Base-by-base conservation (phyloP, 129 eudicot species). In the Chrysanthemum makinoi region DNA sequence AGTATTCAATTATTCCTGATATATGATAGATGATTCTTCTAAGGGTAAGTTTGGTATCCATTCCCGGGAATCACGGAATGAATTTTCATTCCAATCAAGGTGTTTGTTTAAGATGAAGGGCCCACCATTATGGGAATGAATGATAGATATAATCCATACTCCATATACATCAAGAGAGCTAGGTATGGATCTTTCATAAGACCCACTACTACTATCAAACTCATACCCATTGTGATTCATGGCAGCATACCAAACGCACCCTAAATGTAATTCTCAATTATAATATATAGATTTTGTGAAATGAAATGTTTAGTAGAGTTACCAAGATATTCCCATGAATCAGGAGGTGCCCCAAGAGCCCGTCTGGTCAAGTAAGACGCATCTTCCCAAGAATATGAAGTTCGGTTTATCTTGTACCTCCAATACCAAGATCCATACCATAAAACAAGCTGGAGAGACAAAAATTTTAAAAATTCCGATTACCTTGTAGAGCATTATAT, bases 331-430 rank as follows among this genome's bases (percentile, higher is more conserved):
- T 72, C 80, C 98, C 98, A 93, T 18, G 91, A 76, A 74, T 87
- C 96, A 51, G 44, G 70, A 65, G 88, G 81, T 28, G 86, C 89
- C 44, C 95, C 88, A 22, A 93, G 87, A 47, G 98, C 85, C 72
- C 90, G 81, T 78, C 86, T 83, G 22, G 98, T 93, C 75, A 93
- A 69, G 78, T 93, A 87, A 58, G 98, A 85, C 8, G 98, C 98
- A 70, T 93, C 98, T 80, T 93, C 89, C 98, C 92, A 85, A 53
- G 98, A 85, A 84, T 87, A 93, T 49, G 90, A 89, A 73, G 95
- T 85, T 78, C 44, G 72, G 53, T 87, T 83, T 16, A 93, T 80
- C 68, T 75, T 77, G 86, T 93, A 93, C 81, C 96, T 87, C 98
- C 96, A 93, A 59, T 83, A 83, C 98, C 98, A 93, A 57, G 79